Evolutionary conservation across 1,284 basidiomycete genomes (phyloP).

Genomic region (Ustilago crameri): DNA sequence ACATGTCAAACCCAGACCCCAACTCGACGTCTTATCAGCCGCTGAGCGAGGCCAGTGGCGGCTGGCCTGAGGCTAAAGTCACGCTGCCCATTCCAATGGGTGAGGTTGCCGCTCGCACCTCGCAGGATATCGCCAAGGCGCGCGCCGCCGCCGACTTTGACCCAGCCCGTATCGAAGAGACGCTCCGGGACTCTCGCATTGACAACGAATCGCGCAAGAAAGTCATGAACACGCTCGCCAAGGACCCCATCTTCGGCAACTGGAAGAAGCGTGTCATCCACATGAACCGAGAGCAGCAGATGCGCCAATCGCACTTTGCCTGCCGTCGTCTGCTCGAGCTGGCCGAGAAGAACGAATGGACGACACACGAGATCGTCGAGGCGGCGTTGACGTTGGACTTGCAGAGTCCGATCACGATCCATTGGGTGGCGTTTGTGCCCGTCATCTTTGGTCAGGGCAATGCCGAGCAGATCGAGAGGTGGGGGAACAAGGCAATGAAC

Average conservation of each 20-base stretch:
- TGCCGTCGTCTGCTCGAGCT: slow-evolving; percentile 59
- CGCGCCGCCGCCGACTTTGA: slow-evolving; percentile 50
- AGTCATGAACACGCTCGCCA: slow-evolving; percentile 50
- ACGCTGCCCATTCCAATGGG: slow-evolving; percentile 62
- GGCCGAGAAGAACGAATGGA: slow-evolving; percentile 56
- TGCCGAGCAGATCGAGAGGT: slow-evolving; percentile 58
- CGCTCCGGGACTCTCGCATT: slow-evolving; percentile 56
- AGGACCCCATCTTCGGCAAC: slow-evolving; percentile 58
- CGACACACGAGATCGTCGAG: slow-evolving; percentile 60
- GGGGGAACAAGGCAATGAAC: slow-evolving; percentile 60
- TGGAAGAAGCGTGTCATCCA: slow-evolving; percentile 63
- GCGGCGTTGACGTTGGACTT: slow-evolving; percentile 57
- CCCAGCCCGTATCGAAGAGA: slow-evolving; percentile 56
- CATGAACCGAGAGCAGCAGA: slow-evolving; percentile 62
- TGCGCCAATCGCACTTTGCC: slow-evolving; percentile 60
- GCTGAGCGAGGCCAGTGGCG: slow-evolving; percentile 38
- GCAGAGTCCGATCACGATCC: slow-evolving; percentile 56
- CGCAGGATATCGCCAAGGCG: slow-evolving; percentile 50
- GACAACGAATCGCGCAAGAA: slow-evolving; percentile 55
- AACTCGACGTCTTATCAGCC: slow-evolving; percentile 43
- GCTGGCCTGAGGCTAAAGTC: slow-evolving; percentile 39
- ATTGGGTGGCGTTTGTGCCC: slow-evolving; percentile 65
- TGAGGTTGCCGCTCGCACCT: slow-evolving; percentile 47
- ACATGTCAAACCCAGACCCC: slow-evolving; percentile 35
- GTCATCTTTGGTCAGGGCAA: slow-evolving; percentile 62